Base-by-base conservation (phyloP, 805 yeast genomes). In the Saccharomycopsis fibuligera region DNA sequence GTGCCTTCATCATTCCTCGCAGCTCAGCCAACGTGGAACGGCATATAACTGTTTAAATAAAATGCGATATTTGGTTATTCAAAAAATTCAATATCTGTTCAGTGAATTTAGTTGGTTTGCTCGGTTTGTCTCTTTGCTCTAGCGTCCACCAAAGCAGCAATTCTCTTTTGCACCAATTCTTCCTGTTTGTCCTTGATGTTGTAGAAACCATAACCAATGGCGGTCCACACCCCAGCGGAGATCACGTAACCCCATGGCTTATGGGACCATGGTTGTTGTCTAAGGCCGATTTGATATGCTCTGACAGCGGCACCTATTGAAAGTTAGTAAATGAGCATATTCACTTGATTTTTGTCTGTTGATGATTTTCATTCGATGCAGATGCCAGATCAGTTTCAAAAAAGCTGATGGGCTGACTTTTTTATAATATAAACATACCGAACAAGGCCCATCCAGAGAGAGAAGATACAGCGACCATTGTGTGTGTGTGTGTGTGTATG, bases 221-320 rank as follows among this genome's bases (percentile, higher is more conserved):
- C 73, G 3, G 68, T 64, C 70, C 75, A 70, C 49, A 68, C 60
- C 4, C 65, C 72, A n/a, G 70, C 75, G 16, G 75, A 70, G 49
- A 63, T 65, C 3, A 66, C 63, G 50, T 68, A 72, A 16, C 73
- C 76, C 50, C 63, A 45, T 41, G 71, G 73, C 45, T 64, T 61
- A 49, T 60, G 60, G 4, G 61, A 49, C 50, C 66, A 57, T 25
- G 75, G 72, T 48, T 65, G 67, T 53, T 69, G 67, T 56, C 69
- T 62, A 27, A 73, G 60, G 31, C 75, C 76, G 50, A 68, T 51
- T 57, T 72, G 76, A 55, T 67, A 67, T 3, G 69, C 72, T 62
- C 76, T 70, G 10, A 67, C 72, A 33, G 64, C 58, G 29, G 66
- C 65, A 41, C 75, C 74, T 67, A 27, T n/a, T n/a, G 33, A 35